Conservation (phyloP, 192 early-diverging fungal species). For the Coemansia sp. region DNA sequence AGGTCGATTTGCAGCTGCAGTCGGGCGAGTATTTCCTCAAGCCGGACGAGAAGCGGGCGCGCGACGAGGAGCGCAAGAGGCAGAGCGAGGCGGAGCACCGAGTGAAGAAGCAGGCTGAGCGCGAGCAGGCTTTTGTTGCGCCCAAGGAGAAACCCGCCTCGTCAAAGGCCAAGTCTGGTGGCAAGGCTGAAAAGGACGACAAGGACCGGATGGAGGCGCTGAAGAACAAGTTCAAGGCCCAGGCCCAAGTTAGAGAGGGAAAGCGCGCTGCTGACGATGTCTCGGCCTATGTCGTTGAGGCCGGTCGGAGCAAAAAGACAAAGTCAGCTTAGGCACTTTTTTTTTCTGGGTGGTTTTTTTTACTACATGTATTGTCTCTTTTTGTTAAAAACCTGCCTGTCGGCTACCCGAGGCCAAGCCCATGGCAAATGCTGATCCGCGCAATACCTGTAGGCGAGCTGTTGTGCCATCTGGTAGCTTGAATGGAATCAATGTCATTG, state of each 20-base stretch:
- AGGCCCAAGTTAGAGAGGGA: slow-evolving; percentile 20
- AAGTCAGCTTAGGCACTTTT: slow-evolving; percentile 2
- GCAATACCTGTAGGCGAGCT: slow-evolving; percentile 34
- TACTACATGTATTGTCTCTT: not conserved
- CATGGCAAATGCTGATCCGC: slow-evolving; percentile 44
- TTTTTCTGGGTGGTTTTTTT: not conserved
- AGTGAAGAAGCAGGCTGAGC: slow-evolving; percentile 66
- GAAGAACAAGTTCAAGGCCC: slow-evolving; percentile 48
- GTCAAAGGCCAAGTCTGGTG: not conserved
- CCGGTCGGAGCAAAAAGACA: slow-evolving; percentile 20
- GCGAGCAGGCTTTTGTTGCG: slow-evolving; percentile 78
- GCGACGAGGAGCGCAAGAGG: slow-evolving; percentile 61
- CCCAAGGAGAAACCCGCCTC: slow-evolving; percentile 60
- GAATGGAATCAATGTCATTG: slow-evolving; percentile 31
- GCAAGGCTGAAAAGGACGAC: slow-evolving; percentile 20
- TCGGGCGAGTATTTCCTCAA: slow-evolving; percentile 96
- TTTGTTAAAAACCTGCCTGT: not conserved
- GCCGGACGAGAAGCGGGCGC: slow-evolving; percentile 62
- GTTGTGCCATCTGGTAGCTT: slow-evolving; percentile 10
- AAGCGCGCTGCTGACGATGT: slow-evolving; percentile 23
- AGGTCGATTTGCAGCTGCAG: slow-evolving; percentile 91
- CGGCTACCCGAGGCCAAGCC: slow-evolving; percentile 32
- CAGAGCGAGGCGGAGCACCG: slow-evolving; percentile 67
- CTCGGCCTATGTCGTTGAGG: slow-evolving; percentile 15
- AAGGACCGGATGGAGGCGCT: slow-evolving; percentile 43